phyloP scores from a whole-genome alignment of 345 rosid species.

The Corymbia maculata region DNA sequence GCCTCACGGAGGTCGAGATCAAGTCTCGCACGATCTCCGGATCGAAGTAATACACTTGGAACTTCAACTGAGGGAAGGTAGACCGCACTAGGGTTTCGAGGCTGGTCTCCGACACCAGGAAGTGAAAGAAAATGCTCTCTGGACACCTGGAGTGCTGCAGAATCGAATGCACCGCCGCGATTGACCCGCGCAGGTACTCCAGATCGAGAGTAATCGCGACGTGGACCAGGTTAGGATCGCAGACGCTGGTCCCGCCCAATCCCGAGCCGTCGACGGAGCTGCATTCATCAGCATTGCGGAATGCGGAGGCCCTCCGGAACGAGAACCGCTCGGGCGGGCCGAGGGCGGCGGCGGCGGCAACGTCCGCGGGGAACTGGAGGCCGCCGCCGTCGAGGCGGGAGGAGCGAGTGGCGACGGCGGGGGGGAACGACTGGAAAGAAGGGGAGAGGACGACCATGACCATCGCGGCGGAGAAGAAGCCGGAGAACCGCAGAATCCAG shows the following conservation, averaged over 20 bases:
- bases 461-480: slow-evolving; percentile 59
- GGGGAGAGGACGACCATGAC: slow-evolving; percentile 71
- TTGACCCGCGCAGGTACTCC: slow-evolving; percentile 63
- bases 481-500: slow-evolving; percentile 50
- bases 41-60: slow-evolving; percentile 54
- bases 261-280: neutral
- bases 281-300: slow-evolving; percentile 59
- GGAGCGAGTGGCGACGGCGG: slow-evolving; percentile 89
- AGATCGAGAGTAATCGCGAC: slow-evolving; percentile 70
- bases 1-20: slow-evolving; percentile 70
- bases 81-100: slow-evolving; percentile 50
- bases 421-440: slow-evolving; percentile 79
- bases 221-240: slow-evolving; percentile 62
- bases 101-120: slow-evolving; percentile 43
- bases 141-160: slow-evolving; percentile 60
- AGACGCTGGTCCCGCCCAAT: slow-evolving; percentile 14
- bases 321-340: slow-evolving; percentile 14
- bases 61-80: slow-evolving; percentile 50
- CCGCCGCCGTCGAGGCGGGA: slow-evolving; percentile 34
- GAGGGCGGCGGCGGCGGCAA: slow-evolving; percentile 1
- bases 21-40: slow-evolving; percentile 48
- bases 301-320: slow-evolving; percentile 33
- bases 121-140: slow-evolving; percentile 62
- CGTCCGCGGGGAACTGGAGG: slow-evolving; percentile 21
- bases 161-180: slow-evolving; percentile 70